A percentile compares a stretch with the other conserved stretches of the same genome.
Evolutionary conservation across 78 protist species (phyloP).

Genomic region (Anaeramoeba flamelloides): DNA sequence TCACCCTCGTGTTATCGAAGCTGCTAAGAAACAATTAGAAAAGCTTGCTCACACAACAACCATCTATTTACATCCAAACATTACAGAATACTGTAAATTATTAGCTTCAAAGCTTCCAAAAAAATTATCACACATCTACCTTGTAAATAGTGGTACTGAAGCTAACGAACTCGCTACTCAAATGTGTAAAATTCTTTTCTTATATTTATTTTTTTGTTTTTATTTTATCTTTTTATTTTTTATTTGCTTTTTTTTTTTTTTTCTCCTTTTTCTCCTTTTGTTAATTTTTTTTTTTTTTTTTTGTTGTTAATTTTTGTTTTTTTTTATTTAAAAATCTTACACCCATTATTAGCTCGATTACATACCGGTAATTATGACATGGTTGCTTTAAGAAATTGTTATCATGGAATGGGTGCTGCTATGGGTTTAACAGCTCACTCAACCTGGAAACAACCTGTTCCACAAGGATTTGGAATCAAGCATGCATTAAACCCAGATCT

Average conservation of each 20-base stretch:
- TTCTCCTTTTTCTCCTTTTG: too few relatives aligned
- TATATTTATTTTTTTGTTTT: too few relatives aligned
- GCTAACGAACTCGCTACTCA: conserved; percentile 68
- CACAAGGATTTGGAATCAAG: neutral
- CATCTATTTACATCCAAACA: conserved; percentile 26
- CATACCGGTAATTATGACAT: conserved; percentile 22
- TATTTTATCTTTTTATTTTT: too few relatives aligned
- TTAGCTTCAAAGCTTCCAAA: conserved; percentile 27
- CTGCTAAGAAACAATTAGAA: neutral
- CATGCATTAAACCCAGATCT: neutral
- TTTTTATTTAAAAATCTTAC: too few relatives aligned
- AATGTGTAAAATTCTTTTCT: too few relatives aligned
- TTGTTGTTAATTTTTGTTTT: too few relatives aligned
- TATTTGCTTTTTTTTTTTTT: too few relatives aligned
- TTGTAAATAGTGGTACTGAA: conserved; percentile 64
- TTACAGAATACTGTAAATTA: conserved; percentile 8
- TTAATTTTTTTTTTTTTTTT: too few relatives aligned
- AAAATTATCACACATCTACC: conserved; percentile 5
- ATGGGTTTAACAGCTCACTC: neutral
- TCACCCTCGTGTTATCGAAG: neutral
- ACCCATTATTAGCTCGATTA: conserved; percentile 34
- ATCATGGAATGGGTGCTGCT: conserved; percentile 45
- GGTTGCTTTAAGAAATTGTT: conserved; percentile 25
- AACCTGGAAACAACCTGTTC: neutral
- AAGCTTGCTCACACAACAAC: neutral